Base-by-base conservation (phyloP, 2,329 filamentous ascomycete species). In the Colletotrichum navitas region DNA sequence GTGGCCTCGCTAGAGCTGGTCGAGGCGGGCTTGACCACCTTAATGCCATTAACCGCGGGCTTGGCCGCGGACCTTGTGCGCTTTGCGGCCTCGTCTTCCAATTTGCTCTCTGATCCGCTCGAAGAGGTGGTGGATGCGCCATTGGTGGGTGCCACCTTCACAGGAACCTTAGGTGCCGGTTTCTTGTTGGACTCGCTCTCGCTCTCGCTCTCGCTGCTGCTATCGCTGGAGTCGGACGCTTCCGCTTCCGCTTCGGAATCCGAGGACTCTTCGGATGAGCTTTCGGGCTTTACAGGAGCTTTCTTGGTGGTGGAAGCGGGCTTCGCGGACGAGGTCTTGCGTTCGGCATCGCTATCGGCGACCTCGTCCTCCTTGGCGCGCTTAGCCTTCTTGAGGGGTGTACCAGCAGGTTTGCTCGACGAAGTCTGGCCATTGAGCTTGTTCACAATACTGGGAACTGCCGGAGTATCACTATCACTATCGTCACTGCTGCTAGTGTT, bases 341-440 rank as follows among this genome's bases (percentile, higher is more conserved):
- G 80, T 71, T 83, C 82, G 75, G 75, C 80, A 74, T 84, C 81
- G 75, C 82, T 84, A 68, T 84, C 82, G 76, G 81, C 81, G 70
- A 84, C 83, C 72, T 83, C 82, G 29, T 81, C 80, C 54, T 79
- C 72, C 74, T 80, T 79, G 77, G 74, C 77, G 69, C 76, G 78
- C 65, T 71, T 68, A 47, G 61, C 52, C 36, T 71, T 65, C 63
- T 74, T 74, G 56, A 68, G 34, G 7, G 73, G 68, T 10, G 69
- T 63, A 14, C 52, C 54, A 49, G 67, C 58, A 29, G 68, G 29
- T 49, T 72, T 73, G 58, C 51, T 65, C 12, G 69, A 59, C 26
- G 54, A 55, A 4, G 45, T 49, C 52, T 64, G 52, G 43, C 68
- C 72, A 69, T 75, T 74, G 41, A 71, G 49, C 21, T 43, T 66